A percentile compares a stretch with the other conserved stretches of the same genome.
Conservation (phyloP, 169 alveolate genomes). For the Plasmodium coatneyi region DNA sequence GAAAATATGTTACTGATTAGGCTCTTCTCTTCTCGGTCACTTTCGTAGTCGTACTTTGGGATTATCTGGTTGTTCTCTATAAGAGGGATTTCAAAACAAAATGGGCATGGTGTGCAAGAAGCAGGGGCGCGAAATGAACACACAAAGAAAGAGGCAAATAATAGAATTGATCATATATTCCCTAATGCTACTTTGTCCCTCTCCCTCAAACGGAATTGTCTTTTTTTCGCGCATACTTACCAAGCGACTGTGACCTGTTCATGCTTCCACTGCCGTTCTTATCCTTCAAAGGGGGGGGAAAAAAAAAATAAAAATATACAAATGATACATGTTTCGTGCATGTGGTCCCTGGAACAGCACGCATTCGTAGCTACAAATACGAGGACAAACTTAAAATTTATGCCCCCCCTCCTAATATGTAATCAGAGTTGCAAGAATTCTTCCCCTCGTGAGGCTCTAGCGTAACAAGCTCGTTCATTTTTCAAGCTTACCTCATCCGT, state of each 20-base stretch:
- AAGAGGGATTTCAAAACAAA: not conserved
- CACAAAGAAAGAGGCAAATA: not conserved
- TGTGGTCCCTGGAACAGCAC: not conserved
- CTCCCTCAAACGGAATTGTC: not conserved
- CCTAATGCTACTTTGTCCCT: not conserved
- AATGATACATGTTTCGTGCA: not conserved
- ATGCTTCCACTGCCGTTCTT: not conserved
- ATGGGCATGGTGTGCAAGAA: not conserved
- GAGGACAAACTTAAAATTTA: not conserved
- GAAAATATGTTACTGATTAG: constrained; percentile 84
- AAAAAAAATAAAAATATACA: not conserved
- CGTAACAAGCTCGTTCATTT: not conserved
- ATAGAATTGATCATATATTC: not conserved
- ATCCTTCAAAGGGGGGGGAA: not conserved
- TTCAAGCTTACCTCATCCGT: constrained; percentile 68
- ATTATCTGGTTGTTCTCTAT: constrained; percentile 52
- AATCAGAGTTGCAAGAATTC: not conserved
- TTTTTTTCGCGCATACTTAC: not conserved
- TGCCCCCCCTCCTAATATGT: not conserved
- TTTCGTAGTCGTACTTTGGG: constrained; percentile 17
- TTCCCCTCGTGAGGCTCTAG: not conserved
- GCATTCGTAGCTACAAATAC: not conserved
- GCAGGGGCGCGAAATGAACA: not conserved
- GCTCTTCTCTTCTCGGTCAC: constrained; percentile 43
- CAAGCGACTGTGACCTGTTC: constrained; percentile 7